Conservation (phyloP, 805 yeast genomes). For the Metschnikowia drakensbergensis region DNA sequence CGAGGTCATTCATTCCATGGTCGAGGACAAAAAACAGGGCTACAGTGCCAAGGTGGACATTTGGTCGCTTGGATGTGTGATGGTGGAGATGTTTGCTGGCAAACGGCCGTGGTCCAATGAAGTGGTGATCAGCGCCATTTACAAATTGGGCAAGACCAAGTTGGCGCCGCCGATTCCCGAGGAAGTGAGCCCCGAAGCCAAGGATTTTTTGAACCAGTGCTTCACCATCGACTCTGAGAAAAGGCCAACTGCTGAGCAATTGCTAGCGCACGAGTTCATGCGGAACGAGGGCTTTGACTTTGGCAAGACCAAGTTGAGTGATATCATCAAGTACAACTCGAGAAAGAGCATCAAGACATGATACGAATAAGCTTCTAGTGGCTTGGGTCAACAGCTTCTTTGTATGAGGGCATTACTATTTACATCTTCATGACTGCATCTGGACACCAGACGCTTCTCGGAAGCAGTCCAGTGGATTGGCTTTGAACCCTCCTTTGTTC, state of each 20-base stretch:
- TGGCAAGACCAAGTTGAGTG: constrained; percentile 50
- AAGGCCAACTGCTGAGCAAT: constrained; percentile 79
- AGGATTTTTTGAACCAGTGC: constrained; percentile 69
- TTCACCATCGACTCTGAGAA: constrained; percentile 71
- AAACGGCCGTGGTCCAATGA: constrained; percentile 96
- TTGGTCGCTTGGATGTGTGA: constrained; percentile 98
- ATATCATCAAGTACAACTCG: constrained; percentile 39
- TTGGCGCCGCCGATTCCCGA: constrained; percentile 95
- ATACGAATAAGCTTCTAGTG: too few relatives aligned
- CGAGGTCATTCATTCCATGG: constrained; percentile 86
- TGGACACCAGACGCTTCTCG: too few relatives aligned
- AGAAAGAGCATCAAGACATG: constrained; percentile 5
- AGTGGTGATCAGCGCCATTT: constrained; percentile 92
- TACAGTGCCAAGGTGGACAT: constrained; percentile 97
- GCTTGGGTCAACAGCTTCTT: neutral
- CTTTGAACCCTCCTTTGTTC: too few relatives aligned
- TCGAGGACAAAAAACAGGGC: constrained; percentile 73
- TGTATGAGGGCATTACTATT: neutral
- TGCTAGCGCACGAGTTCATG: constrained; percentile 55
- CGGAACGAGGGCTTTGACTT: constrained; percentile 44
- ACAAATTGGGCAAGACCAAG: constrained; percentile 78
- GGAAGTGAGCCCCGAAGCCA: constrained; percentile 71
- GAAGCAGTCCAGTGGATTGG: too few relatives aligned
- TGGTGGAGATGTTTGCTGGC: constrained; percentile 96
- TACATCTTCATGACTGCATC: neutral